Evolutionary conservation across 2,329 filamentous ascomycete species (phyloP).

Genomic region (Parafenestella ontariensis): DNA sequence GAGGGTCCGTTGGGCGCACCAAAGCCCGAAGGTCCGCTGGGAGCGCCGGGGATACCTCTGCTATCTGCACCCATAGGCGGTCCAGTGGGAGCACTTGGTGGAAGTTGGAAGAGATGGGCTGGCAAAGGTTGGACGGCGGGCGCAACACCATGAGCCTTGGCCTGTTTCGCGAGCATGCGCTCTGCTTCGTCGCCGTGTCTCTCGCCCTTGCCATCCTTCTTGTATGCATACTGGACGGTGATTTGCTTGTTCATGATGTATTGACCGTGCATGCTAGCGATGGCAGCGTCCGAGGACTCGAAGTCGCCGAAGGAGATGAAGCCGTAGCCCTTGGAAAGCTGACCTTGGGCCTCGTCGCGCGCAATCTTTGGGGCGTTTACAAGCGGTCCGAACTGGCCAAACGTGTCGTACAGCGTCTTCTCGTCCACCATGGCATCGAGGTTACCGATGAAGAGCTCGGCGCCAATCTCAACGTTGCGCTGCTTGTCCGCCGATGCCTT

Average conservation of each 20-base stretch:
- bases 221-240: constrained; percentile 97
- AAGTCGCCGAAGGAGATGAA: constrained; percentile 95
- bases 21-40: constrained; percentile 50
- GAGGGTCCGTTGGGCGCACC: constrained; percentile 7
- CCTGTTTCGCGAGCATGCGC: constrained; percentile 87
- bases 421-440: constrained; percentile 94
- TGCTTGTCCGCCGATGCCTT: constrained; percentile 94
- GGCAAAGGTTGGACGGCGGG: constrained; percentile 80
- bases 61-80: constrained; percentile 49
- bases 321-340: constrained; percentile 91
- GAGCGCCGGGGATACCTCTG: constrained; percentile 45
- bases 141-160: constrained; percentile 91
- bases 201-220: constrained; percentile 98
- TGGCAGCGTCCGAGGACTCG: constrained; percentile 89
- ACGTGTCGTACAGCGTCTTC: constrained; percentile 94
- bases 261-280: constrained; percentile 92
- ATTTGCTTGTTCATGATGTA: constrained; percentile 98
- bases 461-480: constrained; percentile 89
- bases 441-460: constrained; percentile 96
- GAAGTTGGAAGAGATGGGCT: constrained; percentile 69
- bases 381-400: constrained; percentile 87
- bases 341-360: constrained; percentile 85
- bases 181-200: constrained; percentile 94
- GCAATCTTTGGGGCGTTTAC: constrained; percentile 85
- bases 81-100: constrained; percentile 32